A percentile compares a stretch with the other conserved stretches of the same genome.
phyloP scores from a whole-genome alignment of 208 protist genomes.

The Angomonas deanei region DNA sequence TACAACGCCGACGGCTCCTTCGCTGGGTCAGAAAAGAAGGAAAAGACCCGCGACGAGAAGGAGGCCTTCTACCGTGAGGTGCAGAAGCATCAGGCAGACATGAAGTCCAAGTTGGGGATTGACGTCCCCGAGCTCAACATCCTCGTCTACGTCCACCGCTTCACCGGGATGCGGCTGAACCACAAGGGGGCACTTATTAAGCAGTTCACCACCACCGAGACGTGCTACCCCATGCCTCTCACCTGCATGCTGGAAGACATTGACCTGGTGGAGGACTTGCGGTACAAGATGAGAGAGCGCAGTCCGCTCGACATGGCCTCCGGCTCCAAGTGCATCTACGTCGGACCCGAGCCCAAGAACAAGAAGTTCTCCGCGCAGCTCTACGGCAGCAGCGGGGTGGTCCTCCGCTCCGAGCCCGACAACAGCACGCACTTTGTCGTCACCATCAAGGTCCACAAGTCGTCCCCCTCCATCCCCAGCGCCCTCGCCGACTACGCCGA shows the following conservation, averaged over 20 bases:
- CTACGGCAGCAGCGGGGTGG: slow-evolving; percentile 49
- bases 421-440: slow-evolving; percentile 34
- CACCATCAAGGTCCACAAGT: slow-evolving; percentile 27
- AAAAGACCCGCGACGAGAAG: slow-evolving; percentile 66
- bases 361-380: slow-evolving; percentile 3
- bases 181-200: slow-evolving; percentile 47
- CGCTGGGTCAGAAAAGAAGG: slow-evolving; percentile 39
- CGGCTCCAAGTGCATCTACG: slow-evolving; percentile 60
- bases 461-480: slow-evolving; percentile 44
- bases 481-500: slow-evolving; percentile 42
- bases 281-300: slow-evolving; percentile 71
- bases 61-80: slow-evolving; percentile 50
- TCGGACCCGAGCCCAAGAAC: slow-evolving; percentile 67
- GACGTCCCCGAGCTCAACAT: slow-evolving; percentile 39
- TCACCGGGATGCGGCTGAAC: slow-evolving; percentile 66
- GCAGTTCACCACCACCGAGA: slow-evolving; percentile 68
- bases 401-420: slow-evolving; percentile 25
- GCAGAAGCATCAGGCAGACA: slow-evolving; percentile 66
- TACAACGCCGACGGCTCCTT: slow-evolving; percentile 59
- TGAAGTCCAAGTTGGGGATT: slow-evolving; percentile 81
- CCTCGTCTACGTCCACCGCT: slow-evolving; percentile 82
- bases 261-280: slow-evolving; percentile 56
- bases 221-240: slow-evolving; percentile 73
- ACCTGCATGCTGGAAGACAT: slow-evolving; percentile 48
- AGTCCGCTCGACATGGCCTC: slow-evolving; percentile 35